Percentiles rank a stretch among this genome's conserved stretches.
phyloP scores from a whole-genome alignment of 345 rosid species.

The Kandelia obovata region DNA sequence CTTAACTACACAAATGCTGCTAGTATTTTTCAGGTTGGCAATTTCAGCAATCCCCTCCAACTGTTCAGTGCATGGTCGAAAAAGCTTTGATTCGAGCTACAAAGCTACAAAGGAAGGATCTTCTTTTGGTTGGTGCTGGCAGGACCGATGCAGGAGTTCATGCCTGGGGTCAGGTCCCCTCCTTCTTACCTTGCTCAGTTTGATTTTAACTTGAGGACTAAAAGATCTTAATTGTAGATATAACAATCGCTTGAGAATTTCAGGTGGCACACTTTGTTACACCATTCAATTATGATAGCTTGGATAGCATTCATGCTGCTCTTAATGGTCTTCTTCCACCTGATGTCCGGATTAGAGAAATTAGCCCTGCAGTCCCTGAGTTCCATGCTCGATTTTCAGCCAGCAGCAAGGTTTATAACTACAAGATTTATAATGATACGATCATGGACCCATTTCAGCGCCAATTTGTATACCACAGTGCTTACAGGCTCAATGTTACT shows the following conservation, averaged over 20 bases:
- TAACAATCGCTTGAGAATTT: slow-evolving; percentile 23
- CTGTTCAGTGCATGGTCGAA: slow-evolving; percentile 71
- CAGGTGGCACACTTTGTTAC: slow-evolving; percentile 95
- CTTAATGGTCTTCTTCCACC: slow-evolving; percentile 80
- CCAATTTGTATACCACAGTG: slow-evolving; percentile 55
- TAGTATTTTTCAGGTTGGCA: slow-evolving; percentile 66
- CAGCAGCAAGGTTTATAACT: slow-evolving; percentile 64
- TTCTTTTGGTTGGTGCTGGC: slow-evolving; percentile 75
- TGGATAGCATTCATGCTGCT: slow-evolving; percentile 68
- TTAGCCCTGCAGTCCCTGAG: slow-evolving; percentile 65
- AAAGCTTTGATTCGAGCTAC: slow-evolving; percentile 62
- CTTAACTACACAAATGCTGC: not conserved
- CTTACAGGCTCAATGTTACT: slow-evolving; percentile 53
- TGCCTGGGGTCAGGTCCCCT: slow-evolving; percentile 91
- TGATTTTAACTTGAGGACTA: not conserved
- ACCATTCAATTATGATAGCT: slow-evolving; percentile 67
- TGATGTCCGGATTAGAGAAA: slow-evolving; percentile 78
- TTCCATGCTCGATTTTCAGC: slow-evolving; percentile 90
- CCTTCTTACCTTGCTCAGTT: slow-evolving; percentile 19
- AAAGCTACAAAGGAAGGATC: slow-evolving; percentile 61
- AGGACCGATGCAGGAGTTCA: slow-evolving; percentile 95
- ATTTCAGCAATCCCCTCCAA: slow-evolving; percentile 79
- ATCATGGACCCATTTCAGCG: slow-evolving; percentile 87
- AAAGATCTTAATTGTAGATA: not conserved
- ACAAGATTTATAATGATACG: slow-evolving; percentile 68